phyloP scores from a whole-genome alignment of 2,329 filamentous ascomycete genomes.

The Mollisia scopiformis region DNA sequence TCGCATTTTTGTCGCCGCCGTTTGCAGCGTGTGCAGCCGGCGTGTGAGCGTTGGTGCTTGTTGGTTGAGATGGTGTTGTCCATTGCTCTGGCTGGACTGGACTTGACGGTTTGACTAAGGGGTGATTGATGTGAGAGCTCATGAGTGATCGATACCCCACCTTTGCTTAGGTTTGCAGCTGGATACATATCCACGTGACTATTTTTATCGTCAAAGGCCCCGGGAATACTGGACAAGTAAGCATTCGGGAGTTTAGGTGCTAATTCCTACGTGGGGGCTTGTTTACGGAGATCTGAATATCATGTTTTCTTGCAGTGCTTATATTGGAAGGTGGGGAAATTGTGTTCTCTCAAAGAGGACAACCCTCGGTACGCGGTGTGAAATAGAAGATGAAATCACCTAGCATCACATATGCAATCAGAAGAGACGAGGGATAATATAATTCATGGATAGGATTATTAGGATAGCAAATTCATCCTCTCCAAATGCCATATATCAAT shows the following conservation, averaged over 20 bases:
- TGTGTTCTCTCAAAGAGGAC: too few species aligned
- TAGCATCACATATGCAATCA: too few species aligned
- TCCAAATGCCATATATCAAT: neutral
- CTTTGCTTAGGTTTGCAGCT: neutral
- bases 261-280: too few species aligned
- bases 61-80: neutral
- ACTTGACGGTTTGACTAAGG: neutral
- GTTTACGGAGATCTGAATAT: too few species aligned
- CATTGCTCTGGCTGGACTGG: neutral
- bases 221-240: neutral
- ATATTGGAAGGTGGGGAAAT: too few species aligned
- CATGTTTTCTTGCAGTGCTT: too few species aligned
- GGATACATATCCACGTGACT: neutral
- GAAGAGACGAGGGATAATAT: too few species aligned
- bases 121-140: neutral
- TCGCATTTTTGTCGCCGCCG: conserved; percentile 48
- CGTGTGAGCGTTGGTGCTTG: conserved; percentile 36
- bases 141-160: neutral
- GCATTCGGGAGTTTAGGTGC: neutral
- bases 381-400: too few species aligned
- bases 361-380: too few species aligned
- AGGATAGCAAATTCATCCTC: too few species aligned
- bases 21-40: conserved; percentile 47
- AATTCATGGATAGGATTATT: too few species aligned
- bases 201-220: neutral